Evolutionary conservation across 169 alveolate species (phyloP), one percentile per base, ranked within the genome.

Genomic region (Babesia bovis): DNA sequence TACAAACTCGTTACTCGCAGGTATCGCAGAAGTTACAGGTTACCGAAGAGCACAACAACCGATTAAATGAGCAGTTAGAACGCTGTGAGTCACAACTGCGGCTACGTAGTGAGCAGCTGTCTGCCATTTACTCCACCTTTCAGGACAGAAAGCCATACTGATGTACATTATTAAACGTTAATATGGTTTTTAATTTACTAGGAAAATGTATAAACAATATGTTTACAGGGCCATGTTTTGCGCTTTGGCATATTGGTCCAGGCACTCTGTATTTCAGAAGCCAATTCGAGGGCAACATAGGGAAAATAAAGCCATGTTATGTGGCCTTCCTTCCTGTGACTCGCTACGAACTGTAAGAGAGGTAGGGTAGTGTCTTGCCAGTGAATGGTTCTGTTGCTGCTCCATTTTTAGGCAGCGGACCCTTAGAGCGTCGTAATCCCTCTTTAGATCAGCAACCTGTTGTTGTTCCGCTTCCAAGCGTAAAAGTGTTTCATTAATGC

Each of bases 321-420:
- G 38, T 12, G 51, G n/a, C 35, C 60, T 30, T 15, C 49, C 5
- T 2, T 30, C 61, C 25, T 32, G 41, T 28, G 72, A 19, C 17
- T 6, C 41, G 2, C 33, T 12, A 4, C 28, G 60, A 30, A 26
- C 35, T 49, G 25, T 19, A 26, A 50, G 26, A 13, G 57, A 35
- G 21, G 38, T 4, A 23, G 59, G 23, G 28, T 35, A 12, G 36
- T 9, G 1, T 7, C 41, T 25, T 6, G 44, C 53, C 28, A 47
- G 21, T 25, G 13, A 17, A 21, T 2, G 35, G 52, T 9, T 17
- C 35, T 40, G 50, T 33, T 13, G 59, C 25, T 19, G 52, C 50
- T 78, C 86, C 58, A 78, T 53, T 47, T 68, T 78, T 21, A 19
- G 26, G 52, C 86, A 78, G 49, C 86, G 65, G 36, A 26, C 61